Evolutionary conservation across 2,329 filamentous ascomycete genomes (phyloP).

Genomic region (Ilyonectria mors-panacis): DNA sequence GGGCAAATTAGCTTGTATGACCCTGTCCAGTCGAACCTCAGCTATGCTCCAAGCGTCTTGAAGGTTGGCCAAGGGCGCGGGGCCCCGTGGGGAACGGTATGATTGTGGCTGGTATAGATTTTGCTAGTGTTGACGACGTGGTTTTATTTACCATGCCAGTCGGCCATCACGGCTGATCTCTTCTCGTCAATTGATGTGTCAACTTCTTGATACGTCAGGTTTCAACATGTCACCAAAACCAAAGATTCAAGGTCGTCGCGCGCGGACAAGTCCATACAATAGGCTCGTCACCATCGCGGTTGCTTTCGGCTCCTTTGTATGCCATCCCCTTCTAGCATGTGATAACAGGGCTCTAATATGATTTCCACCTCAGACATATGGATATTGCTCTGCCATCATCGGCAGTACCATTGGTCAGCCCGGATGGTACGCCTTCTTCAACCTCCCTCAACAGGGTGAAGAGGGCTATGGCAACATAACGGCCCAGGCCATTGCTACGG

Average conservation of each 20-base stretch:
- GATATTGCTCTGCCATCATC: constrained; percentile 66
- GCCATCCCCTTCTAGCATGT: constrained; percentile 19
- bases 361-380: constrained; percentile 57
- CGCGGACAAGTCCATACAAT: constrained; percentile 51
- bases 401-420: constrained; percentile 67
- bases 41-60: constrained; percentile 5
- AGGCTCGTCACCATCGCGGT: constrained; percentile 54
- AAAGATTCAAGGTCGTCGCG: not conserved
- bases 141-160: constrained; percentile 8
- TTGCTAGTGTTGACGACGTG: not conserved
- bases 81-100: constrained; percentile 11
- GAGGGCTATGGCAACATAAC: constrained; percentile 62
- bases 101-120: not conserved
- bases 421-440: constrained; percentile 66
- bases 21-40: not conserved
- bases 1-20: not conserved
- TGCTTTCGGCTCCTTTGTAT: constrained; percentile 52
- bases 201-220: not conserved
- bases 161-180: not conserved
- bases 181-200: not conserved
- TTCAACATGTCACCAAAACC: constrained; percentile 22
- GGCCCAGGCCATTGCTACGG: constrained; percentile 62
- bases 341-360: not conserved
- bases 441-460: constrained; percentile 59
- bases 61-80: not conserved